Conservation (phyloP, 768 basidiomycete species). For the Termitomyces sp. region DNA sequence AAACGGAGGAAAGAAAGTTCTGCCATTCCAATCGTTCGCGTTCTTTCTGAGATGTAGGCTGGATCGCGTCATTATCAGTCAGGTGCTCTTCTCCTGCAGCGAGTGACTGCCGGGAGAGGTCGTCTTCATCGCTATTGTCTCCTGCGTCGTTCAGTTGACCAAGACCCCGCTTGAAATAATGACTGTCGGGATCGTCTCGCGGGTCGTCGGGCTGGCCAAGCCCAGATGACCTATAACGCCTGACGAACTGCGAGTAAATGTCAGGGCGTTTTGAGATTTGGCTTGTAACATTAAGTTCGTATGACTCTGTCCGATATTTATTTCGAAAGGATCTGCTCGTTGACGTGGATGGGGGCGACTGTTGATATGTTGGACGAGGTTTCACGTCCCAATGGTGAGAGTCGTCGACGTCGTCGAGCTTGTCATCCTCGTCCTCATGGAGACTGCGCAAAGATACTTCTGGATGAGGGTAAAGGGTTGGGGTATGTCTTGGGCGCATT, state of each 20-base stretch:
- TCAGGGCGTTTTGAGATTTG: constrained; percentile 40
- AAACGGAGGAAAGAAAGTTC: constrained; percentile 88
- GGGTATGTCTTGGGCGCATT: constrained; percentile 55
- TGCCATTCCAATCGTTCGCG: constrained; percentile 92
- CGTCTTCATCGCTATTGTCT: constrained; percentile 78
- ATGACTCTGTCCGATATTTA: constrained; percentile 21
- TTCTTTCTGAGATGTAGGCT: constrained; percentile 70
- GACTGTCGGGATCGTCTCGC: constrained; percentile 77
- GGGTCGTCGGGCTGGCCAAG: constrained; percentile 64
- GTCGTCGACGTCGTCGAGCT: constrained; percentile 44
- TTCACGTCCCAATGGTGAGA: constrained; percentile 30
- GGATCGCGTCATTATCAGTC: constrained; percentile 59
- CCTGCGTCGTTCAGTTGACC: constrained; percentile 65
- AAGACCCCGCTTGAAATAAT: constrained; percentile 73
- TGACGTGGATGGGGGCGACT: constrained; percentile 27
- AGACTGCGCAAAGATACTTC: constrained; percentile 36
- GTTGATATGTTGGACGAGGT: constrained; percentile 31
- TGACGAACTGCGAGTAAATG: constrained; percentile 78
- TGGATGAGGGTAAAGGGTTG: constrained; percentile 65
- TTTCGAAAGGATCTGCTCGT: constrained; percentile 23
- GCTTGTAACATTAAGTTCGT: constrained; percentile 9
- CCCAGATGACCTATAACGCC: constrained; percentile 63
- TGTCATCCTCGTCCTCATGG: constrained; percentile 47
- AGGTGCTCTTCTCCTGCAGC: constrained; percentile 47
- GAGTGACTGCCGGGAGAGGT: constrained; percentile 40